Evolutionary conservation across 768 basidiomycete species (phyloP).

Genomic region (Cyclocybe aegerita): DNA sequence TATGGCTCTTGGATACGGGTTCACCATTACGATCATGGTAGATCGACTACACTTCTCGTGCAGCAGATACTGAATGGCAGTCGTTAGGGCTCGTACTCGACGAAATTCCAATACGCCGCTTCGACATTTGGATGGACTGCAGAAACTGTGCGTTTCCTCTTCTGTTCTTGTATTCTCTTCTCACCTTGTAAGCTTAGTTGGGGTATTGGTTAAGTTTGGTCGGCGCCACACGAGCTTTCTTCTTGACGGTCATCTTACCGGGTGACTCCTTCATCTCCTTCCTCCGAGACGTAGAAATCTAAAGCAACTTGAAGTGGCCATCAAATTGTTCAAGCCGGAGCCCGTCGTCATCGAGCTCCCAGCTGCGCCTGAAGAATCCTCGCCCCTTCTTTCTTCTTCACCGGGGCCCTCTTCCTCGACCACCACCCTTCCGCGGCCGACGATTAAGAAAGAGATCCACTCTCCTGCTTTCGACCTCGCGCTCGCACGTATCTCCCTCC

Average conservation of each 20-base stretch:
- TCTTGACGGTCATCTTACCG: slow-evolving; percentile 59
- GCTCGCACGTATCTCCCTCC: slow-evolving; percentile 61
- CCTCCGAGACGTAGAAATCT: background rate
- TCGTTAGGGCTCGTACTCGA: slow-evolving; percentile 52
- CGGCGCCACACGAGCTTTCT: slow-evolving; percentile 52
- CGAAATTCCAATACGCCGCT: slow-evolving; percentile 66
- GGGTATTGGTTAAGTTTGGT: slow-evolving; percentile 70
- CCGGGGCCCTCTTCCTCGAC: slow-evolving; percentile 3
- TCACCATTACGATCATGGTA: slow-evolving; percentile 48
- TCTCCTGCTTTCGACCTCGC: slow-evolving; percentile 65
- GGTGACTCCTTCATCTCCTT: slow-evolving; percentile 35
- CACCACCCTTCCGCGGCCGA: slow-evolving; percentile 12
- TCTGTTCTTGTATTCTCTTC: background rate
- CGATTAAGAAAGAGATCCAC: slow-evolving; percentile 31
- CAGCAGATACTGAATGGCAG: background rate
- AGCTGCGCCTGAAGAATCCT: slow-evolving; percentile 20
- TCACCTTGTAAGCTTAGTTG: slow-evolving; percentile 37
- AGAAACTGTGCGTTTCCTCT: slow-evolving; percentile 47
- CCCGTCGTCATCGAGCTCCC: slow-evolving; percentile 25
- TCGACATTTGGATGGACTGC: slow-evolving; percentile 65
- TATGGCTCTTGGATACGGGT: slow-evolving; percentile 52
- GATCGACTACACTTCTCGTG: slow-evolving; percentile 4
- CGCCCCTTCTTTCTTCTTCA: slow-evolving; percentile 29
- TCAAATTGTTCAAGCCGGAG: slow-evolving; percentile 52
- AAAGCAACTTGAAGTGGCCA: slow-evolving; percentile 39